Percentiles rank a stretch among this genome's conserved stretches.
These are phyloP conservation scores for Kurtzmaniella natalensis DNA, from an alignment of 1,139 yeast species.

Conservation along the genomic window DNA sequence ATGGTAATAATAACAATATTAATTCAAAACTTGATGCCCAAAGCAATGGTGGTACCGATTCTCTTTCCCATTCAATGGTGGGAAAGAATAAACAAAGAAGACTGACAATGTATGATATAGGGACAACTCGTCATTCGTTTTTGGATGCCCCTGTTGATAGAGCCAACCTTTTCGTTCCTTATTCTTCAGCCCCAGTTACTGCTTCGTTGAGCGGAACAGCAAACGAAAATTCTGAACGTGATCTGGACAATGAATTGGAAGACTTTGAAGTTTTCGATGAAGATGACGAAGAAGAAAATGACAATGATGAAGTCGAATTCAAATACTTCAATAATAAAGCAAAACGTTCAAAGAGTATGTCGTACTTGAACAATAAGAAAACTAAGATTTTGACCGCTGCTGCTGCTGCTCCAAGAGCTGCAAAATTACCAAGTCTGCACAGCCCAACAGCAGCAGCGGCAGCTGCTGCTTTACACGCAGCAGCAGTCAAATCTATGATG, in stretches of 20 bases:
- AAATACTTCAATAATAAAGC: constrained; percentile 29
- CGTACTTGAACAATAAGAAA: constrained; percentile 48
- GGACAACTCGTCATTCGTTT: constrained; percentile 42
- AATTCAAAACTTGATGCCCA: neutral
- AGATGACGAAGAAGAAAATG: constrained; percentile 34
- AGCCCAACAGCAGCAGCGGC: constrained; percentile 66
- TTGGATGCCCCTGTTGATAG: constrained; percentile 47
- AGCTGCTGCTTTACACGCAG: constrained; percentile 71
- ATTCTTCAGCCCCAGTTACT: constrained; percentile 72
- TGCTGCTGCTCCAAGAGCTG: constrained; percentile 79
- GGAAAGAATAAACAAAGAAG: constrained; percentile 21
- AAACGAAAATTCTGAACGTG: constrained; percentile 7
- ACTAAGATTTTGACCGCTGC: constrained; percentile 65
- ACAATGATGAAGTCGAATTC: constrained; percentile 20
- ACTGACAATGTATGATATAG: constrained; percentile 47
- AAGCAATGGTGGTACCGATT: too few species aligned
- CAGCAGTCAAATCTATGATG: constrained; percentile 52
- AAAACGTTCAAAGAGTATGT: constrained; percentile 63
- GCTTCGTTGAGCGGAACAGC: constrained; percentile 44
- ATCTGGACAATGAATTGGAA: constrained; percentile 34
- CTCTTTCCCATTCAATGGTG: neutral
- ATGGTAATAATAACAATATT: neutral
- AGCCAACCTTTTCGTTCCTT: constrained; percentile 60
- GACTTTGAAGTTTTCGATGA: constrained; percentile 46
- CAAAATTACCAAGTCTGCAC: constrained; percentile 52